Percentiles rank a stretch among this genome's conserved stretches.
Evolutionary conservation across 2,329 filamentous ascomycete species (phyloP).

Genomic region (Neonectria sp.): DNA sequence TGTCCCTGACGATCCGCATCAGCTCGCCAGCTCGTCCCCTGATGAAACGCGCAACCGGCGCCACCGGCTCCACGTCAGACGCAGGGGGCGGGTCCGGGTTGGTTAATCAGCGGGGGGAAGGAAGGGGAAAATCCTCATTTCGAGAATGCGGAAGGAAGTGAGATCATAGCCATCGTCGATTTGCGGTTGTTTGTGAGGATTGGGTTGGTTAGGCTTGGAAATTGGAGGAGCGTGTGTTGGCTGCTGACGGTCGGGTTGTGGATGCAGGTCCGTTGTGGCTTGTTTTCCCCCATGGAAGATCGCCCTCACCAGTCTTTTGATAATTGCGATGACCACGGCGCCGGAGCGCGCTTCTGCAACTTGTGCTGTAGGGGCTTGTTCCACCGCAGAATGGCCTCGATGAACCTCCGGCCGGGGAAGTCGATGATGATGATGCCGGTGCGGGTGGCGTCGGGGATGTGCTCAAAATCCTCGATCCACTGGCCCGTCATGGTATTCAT

Average conservation of each 20-base stretch:
- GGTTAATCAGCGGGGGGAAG: conserved; percentile 28
- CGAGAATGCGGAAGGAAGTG: conserved; percentile 16
- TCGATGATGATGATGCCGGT: conserved; percentile 65
- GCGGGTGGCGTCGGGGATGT: conserved; percentile 47
- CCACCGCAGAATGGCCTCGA: conserved; percentile 59
- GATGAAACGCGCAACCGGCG: conserved; percentile 44
- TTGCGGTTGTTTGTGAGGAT: conserved; percentile 28
- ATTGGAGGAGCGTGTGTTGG: conserved; percentile 7
- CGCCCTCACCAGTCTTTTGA: conserved; percentile 11
- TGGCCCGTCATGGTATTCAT: conserved; percentile 66
- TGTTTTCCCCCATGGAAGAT: not conserved
- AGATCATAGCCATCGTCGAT: conserved; percentile 14
- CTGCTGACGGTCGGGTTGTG: not conserved
- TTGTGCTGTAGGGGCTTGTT: conserved; percentile 51
- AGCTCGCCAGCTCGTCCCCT: conserved; percentile 25
- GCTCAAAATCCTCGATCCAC: conserved; percentile 56
- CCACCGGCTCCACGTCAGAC: conserved; percentile 46
- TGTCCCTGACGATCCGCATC: conserved; percentile 46
- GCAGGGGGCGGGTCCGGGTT: conserved; percentile 36
- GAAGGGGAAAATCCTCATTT: not conserved
- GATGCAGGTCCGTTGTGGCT: not conserved
- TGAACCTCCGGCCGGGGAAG: conserved; percentile 61
- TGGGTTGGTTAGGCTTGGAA: not conserved
- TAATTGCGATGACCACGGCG: conserved; percentile 10
- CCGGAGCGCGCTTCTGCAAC: conserved; percentile 1